Conservation (phyloP, 108 stramenopile genomes). For the Nannochloropsis salina region DNA sequence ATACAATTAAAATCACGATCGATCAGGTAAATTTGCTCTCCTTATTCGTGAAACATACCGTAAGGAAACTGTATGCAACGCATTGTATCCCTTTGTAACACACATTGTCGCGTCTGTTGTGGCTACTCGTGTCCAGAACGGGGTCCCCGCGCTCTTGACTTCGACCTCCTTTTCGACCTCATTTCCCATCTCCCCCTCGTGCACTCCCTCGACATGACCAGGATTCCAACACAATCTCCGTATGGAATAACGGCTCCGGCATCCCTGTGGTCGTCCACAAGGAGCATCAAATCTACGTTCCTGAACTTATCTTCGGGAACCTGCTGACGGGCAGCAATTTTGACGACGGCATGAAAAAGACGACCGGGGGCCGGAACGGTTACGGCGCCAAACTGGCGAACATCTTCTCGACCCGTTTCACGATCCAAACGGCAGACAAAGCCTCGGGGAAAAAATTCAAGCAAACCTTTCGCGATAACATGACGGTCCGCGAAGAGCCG, state of each 20-base stretch:
- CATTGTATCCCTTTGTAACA: not conserved
- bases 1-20: slow-evolving; percentile 77
- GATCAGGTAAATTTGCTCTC: slow-evolving; percentile 17
- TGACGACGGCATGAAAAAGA: slow-evolving; percentile 89
- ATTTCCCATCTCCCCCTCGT: not conserved
- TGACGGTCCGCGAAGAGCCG: slow-evolving; percentile 53
- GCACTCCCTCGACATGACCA: not conserved
- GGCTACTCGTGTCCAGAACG: no score
- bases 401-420: slow-evolving; percentile 81
- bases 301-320: slow-evolving; percentile 96
- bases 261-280: slow-evolving; percentile 60
- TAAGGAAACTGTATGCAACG: not conserved
- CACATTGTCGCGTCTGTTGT: no score
- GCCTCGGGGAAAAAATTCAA: slow-evolving; percentile 64
- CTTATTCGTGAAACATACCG: not conserved
- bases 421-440: slow-evolving; percentile 83
- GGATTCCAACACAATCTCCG: slow-evolving; percentile 66
- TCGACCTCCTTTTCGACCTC: not conserved
- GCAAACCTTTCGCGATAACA: slow-evolving; percentile 86
- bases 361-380: slow-evolving; percentile 97
- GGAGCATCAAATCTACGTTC: slow-evolving; percentile 63
- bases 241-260: slow-evolving; percentile 87
- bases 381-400: slow-evolving; percentile 99
- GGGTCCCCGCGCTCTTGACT: no score
- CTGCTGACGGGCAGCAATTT: slow-evolving; percentile 95